A percentile compares a stretch with the other conserved stretches of the same genome.
Evolutionary conservation across 2,329 filamentous ascomycete genomes (phyloP).

Genomic region (Diaporthe destruens): DNA sequence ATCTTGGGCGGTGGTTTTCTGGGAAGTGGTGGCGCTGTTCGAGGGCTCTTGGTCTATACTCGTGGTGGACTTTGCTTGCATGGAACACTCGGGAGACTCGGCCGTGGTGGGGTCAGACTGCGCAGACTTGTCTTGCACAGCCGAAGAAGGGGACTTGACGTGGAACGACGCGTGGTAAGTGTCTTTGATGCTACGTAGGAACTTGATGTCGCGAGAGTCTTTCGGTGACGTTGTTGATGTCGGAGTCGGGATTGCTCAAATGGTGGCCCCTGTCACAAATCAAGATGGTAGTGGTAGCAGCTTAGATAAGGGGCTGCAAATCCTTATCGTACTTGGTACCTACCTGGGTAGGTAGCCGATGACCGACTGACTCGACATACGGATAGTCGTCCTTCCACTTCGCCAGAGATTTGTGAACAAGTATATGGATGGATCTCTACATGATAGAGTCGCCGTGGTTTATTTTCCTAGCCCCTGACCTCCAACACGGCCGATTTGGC

Average conservation of each 20-base stretch:
- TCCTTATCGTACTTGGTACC: constrained; percentile 22
- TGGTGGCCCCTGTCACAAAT: not conserved
- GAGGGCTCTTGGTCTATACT: constrained; percentile 58
- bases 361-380: not conserved
- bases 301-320: constrained; percentile 17
- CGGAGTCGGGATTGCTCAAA: not conserved
- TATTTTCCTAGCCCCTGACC: not conserved
- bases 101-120: constrained; percentile 57
- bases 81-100: constrained; percentile 65
- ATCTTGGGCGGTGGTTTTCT: constrained; percentile 64
- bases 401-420: not conserved
- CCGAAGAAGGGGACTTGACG: constrained; percentile 46
- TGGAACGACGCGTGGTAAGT: constrained; percentile 21
- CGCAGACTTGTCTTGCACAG: constrained; percentile 67
- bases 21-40: constrained; percentile 52
- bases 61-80: constrained; percentile 70
- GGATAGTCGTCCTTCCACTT: not conserved
- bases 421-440: not conserved
- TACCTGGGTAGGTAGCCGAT: too few species aligned
- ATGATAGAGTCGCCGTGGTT: too few species aligned
- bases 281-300: not conserved
- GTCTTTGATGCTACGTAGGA: constrained; percentile 22
- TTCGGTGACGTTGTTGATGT: constrained; percentile 38
- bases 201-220: constrained; percentile 30
- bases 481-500: not conserved